phyloP scores from a whole-genome alignment of 139 green algal genomes.

The Dunaliella sp. region DNA sequence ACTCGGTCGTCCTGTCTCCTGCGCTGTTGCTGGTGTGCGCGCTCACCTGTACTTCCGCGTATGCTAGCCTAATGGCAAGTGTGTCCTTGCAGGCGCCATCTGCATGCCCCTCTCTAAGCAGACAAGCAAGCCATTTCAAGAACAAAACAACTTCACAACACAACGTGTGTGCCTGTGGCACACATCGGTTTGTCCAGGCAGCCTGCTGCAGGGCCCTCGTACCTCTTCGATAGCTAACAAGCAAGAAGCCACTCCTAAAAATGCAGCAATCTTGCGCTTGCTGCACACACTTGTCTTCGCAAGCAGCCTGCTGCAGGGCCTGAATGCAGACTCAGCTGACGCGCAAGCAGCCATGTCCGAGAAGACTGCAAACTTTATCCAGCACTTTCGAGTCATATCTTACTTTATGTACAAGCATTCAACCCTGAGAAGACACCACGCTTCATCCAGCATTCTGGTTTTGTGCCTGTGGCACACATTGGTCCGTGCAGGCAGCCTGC shows the following conservation, averaged over 20 bases:
- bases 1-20: too few relatives aligned
- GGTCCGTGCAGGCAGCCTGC: constrained; percentile 36
- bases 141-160: too few relatives aligned
- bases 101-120: too few relatives aligned
- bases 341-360: constrained; percentile 69
- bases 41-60: too few relatives aligned
- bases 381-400: too few relatives aligned
- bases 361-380: constrained; percentile 48
- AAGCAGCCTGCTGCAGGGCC: constrained; percentile 58
- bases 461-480: background rate
- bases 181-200: constrained; percentile 27
- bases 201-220: constrained; percentile 67
- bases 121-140: too few relatives aligned
- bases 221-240: constrained; percentile 59
- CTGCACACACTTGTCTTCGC: constrained; percentile 14
- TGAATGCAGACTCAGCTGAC: constrained; percentile 69
- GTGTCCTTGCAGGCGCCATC: too few relatives aligned
- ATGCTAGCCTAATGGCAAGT: too few relatives aligned
- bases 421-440: too few relatives aligned
- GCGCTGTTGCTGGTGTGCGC: too few relatives aligned
- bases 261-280: background rate
- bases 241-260: constrained; percentile 64
- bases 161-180: background rate
- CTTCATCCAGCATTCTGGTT: too few relatives aligned
- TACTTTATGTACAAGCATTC: too few relatives aligned